Evolutionary conservation across 257 asterid species (phyloP).

Genomic region (Solanum rostratum): DNA sequence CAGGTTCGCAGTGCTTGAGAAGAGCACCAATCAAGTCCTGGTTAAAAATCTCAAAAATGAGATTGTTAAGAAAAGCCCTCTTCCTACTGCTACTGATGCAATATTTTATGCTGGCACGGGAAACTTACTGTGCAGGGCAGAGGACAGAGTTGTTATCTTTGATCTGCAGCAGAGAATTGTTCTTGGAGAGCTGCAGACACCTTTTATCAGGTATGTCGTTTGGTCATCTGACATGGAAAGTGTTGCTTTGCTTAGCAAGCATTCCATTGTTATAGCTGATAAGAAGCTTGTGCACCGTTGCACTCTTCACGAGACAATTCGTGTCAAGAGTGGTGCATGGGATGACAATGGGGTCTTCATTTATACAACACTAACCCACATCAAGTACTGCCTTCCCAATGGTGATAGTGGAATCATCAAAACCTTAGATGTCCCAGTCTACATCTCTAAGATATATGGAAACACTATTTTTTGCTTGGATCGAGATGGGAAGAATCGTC

Average conservation of each 20-base stretch:
- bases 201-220: conserved; percentile 78
- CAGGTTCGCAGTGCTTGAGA: conserved; percentile 93
- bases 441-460: conserved; percentile 74
- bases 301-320: conserved; percentile 97
- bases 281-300: conserved; percentile 87
- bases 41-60: conserved; percentile 83
- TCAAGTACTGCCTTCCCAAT: conserved; percentile 94
- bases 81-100: conserved; percentile 81
- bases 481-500: conserved; percentile 89
- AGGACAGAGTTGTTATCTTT: conserved; percentile 83
- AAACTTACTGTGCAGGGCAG: conserved; percentile 87
- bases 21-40: conserved; percentile 64
- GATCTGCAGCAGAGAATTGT: conserved; percentile 85
- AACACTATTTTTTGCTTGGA: conserved; percentile 93
- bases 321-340: conserved; percentile 99
- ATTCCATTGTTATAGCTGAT: conserved; percentile 90
- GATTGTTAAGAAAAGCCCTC: conserved; percentile 50
- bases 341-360: conserved; percentile 94
- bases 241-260: conserved; percentile 92
- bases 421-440: conserved; percentile 86
- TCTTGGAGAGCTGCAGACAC: conserved; percentile 79
- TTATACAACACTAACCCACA: conserved; percentile 85
- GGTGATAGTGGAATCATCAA: conserved; percentile 96
- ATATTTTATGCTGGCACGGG: conserved; percentile 97
- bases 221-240: conserved; percentile 97